phyloP scores from a whole-genome alignment of 2,329 filamentous ascomycete genomes.

The Sporothrix dimorphospora region DNA sequence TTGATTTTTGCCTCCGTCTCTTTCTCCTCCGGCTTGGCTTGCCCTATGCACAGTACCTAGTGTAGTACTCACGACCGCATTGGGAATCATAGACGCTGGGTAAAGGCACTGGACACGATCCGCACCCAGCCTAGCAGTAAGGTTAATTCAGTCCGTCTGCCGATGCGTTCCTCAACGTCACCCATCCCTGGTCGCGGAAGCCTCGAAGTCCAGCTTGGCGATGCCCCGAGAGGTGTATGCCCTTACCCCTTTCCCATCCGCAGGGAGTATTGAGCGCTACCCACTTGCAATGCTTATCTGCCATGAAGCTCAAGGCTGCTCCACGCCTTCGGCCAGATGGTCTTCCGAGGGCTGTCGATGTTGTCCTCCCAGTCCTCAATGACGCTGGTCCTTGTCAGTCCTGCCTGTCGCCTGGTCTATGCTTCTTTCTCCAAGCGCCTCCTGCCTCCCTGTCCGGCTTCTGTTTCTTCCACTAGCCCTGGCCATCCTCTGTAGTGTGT shows the following conservation, averaged over 20 bases:
- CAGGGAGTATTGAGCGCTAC: not conserved
- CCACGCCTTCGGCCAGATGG: constrained; percentile 24
- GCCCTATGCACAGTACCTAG: not conserved
- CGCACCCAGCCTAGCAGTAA: constrained; percentile 31
- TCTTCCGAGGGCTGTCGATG: constrained; percentile 18
- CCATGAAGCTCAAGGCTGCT: not conserved
- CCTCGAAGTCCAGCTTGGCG: constrained; percentile 2
- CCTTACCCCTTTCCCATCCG: not conserved
- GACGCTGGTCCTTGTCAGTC: not conserved
- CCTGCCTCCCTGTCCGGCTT: constrained; percentile 12
- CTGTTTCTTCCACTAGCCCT: constrained; percentile 16
- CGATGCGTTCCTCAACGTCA: not conserved
- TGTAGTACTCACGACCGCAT: not conserved
- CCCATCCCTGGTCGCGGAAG: constrained; percentile 13
- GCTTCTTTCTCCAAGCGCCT: not conserved
- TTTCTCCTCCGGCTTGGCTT: constrained; percentile 26
- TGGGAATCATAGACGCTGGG: constrained; percentile 2
- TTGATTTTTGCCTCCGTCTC: not conserved
- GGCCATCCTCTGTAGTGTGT: not conserved
- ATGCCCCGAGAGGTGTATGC: not conserved
- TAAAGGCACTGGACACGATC: constrained; percentile 7
- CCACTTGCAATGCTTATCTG: constrained; percentile 9
- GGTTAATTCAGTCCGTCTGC: constrained; percentile 31
- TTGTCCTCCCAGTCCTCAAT: not conserved
- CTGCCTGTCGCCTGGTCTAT: constrained; percentile 14